Evolutionary conservation across 2,329 filamentous ascomycete species (phyloP).

Genomic region (Pseudogymnoascus sp.): DNA sequence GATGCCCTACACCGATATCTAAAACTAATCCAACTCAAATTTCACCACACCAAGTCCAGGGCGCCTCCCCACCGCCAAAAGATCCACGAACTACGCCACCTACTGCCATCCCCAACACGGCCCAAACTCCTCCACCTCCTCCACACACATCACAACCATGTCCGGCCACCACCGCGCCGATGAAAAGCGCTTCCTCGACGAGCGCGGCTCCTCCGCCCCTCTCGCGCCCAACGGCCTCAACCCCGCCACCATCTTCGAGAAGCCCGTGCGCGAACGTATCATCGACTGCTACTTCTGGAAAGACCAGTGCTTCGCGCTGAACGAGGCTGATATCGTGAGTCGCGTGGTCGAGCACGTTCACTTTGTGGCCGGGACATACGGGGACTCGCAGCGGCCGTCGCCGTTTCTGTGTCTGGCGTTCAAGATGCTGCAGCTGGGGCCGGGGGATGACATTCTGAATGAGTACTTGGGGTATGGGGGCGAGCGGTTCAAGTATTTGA

Average conservation of each 20-base stretch:
- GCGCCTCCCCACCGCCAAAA: background rate
- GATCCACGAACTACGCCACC: background rate
- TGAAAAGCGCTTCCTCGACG: constrained; percentile 74
- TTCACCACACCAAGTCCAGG: background rate
- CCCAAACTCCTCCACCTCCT: background rate
- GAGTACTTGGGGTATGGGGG: constrained; percentile 74
- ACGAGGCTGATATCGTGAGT: constrained; percentile 74
- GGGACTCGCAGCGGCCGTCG: constrained; percentile 73
- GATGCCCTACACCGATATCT: background rate
- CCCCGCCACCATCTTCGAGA: constrained; percentile 92
- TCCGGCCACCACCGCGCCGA: constrained; percentile 67
- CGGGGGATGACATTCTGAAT: constrained; percentile 65
- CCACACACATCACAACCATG: constrained; percentile 19
- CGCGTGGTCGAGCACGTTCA: constrained; percentile 74
- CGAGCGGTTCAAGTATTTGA: constrained; percentile 75
- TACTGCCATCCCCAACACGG: background rate
- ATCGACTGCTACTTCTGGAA: constrained; percentile 96
- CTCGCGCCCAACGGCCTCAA: constrained; percentile 82
- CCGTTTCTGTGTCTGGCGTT: constrained; percentile 92
- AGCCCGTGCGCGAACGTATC: constrained; percentile 90
- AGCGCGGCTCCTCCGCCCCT: constrained; percentile 69
- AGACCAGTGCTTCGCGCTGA: constrained; percentile 94
- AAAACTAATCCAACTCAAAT: background rate
- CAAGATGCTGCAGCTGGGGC: constrained; percentile 84
- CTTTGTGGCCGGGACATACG: constrained; percentile 83